Conservation (phyloP, 768 basidiomycete genomes). For the Tulasnella sp. region DNA sequence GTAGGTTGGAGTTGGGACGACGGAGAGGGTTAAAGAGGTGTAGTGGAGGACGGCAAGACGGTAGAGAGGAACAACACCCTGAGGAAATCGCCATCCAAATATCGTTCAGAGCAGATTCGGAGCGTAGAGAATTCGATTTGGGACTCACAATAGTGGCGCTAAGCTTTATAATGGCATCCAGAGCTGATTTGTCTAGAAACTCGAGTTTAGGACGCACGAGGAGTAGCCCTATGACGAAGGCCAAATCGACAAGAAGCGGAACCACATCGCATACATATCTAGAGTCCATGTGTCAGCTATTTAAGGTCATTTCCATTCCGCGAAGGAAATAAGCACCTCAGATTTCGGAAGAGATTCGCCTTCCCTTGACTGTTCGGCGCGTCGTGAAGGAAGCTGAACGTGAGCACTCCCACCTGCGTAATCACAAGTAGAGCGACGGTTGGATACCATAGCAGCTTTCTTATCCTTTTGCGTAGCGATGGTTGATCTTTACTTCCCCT, state of each 20-base stretch:
- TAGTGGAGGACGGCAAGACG: not conserved
- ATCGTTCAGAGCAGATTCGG: too few species aligned
- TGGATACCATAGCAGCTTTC: not conserved
- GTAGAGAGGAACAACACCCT: conserved; percentile 19
- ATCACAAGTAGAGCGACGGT: not conserved
- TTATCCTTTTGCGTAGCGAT: not conserved
- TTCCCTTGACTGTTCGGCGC: not conserved
- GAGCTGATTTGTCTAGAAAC: conserved; percentile 6
- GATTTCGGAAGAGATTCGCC: not conserved
- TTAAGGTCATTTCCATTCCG: too few species aligned
- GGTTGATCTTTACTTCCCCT: conserved; percentile 21
- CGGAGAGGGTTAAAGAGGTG: not conserved
- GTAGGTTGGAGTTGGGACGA: conserved; percentile 1
- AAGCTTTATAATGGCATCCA: not conserved
- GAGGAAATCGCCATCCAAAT: too few species aligned
- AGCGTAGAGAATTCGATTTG: too few species aligned
- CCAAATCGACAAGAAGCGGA: not conserved
- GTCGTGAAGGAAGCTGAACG: not conserved
- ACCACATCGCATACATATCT: conserved; percentile 2
- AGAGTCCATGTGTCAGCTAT: not conserved
- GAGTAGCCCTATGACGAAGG: not conserved
- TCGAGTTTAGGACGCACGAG: not conserved
- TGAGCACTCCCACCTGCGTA: not conserved
- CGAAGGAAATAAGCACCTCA: not conserved
- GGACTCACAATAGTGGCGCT: not conserved